Conservation (phyloP, 441 rosid genomes). For the Adansonia rubrostipa region DNA sequence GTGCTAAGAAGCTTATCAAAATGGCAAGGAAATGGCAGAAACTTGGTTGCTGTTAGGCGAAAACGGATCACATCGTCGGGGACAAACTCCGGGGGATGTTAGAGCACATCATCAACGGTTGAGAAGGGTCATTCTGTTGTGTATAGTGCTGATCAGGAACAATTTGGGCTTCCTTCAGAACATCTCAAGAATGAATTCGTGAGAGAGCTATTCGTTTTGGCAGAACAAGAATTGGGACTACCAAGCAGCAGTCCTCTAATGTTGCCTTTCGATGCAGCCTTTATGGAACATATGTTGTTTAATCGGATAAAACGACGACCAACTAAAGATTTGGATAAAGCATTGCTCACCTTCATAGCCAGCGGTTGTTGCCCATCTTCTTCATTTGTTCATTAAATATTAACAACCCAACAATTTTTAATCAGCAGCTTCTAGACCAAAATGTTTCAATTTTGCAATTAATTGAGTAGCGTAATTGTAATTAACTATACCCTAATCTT, state of each 20-base stretch:
- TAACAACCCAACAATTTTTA: not conserved
- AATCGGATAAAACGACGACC: not conserved
- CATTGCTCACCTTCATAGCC: not conserved
- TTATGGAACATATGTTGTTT: too few species aligned
- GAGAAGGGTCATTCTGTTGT: conserved; percentile 38
- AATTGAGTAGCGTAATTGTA: too few species aligned
- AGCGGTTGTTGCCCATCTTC: not conserved
- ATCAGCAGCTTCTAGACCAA: not conserved
- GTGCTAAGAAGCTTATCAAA: conserved; percentile 29
- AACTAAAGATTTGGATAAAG: not conserved
- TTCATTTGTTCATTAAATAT: not conserved
- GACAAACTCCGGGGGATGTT: not conserved
- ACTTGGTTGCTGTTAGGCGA: conserved; percentile 8
- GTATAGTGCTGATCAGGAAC: conserved; percentile 28
- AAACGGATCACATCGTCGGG: conserved; percentile 23
- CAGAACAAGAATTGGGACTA: not conserved
- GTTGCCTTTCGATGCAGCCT: not conserved
- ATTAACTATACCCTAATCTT: too few species aligned
- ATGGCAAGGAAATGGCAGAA: conserved; percentile 40
- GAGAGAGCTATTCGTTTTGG: conserved; percentile 18
- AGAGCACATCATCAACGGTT: not conserved
- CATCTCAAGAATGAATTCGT: conserved; percentile 27
- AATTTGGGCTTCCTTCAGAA: conserved; percentile 24
- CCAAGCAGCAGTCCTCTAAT: not conserved
- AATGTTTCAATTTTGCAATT: not conserved